Percentiles rank a stretch among this genome's conserved stretches.
Conservation (phyloP, 495 filamentous ascomycete species). For the Monascus purpureus region DNA sequence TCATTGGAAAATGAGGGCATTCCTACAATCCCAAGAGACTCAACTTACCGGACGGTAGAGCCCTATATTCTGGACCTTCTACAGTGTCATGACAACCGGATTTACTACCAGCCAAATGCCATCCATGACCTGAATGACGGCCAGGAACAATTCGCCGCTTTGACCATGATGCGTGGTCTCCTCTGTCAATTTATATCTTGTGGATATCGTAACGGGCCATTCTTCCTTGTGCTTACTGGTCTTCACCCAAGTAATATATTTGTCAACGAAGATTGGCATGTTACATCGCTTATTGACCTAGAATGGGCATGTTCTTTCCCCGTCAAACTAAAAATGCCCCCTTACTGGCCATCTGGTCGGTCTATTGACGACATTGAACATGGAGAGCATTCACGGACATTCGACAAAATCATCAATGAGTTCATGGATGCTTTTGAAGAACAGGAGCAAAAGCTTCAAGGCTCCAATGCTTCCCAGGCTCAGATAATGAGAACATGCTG, state of each 20-base stretch:
- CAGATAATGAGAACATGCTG: slow-evolving; percentile 2
- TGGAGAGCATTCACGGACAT: too few relatives aligned
- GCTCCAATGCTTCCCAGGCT: not conserved
- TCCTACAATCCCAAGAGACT: slow-evolving; percentile 14
- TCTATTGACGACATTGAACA: slow-evolving; percentile 10
- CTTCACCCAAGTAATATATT: slow-evolving; percentile 20
- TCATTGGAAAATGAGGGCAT: slow-evolving; percentile 23
- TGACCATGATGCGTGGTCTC: slow-evolving; percentile 15
- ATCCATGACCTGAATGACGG: slow-evolving; percentile 14
- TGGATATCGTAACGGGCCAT: slow-evolving; percentile 12
- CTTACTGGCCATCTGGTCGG: slow-evolving; percentile 18
- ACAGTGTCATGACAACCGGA: slow-evolving; percentile 14
- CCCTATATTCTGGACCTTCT: slow-evolving; percentile 20
- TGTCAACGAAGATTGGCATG: slow-evolving; percentile 14
- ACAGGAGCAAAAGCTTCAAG: slow-evolving; percentile 4
- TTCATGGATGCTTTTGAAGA: slow-evolving; percentile 8
- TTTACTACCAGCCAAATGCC: slow-evolving; percentile 20
- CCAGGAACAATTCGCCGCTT: slow-evolving; percentile 12
- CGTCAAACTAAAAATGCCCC: slow-evolving; percentile 18
- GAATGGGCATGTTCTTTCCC: slow-evolving; percentile 25
- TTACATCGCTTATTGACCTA: slow-evolving; percentile 18
- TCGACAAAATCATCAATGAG: slow-evolving; percentile 2
- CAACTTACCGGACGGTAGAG: slow-evolving; percentile 16
- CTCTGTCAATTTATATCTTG: too few relatives aligned
- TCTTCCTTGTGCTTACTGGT: slow-evolving; percentile 14